Base-by-base conservation (phyloP, 805 yeast species). In the Starmerella asiatica region DNA sequence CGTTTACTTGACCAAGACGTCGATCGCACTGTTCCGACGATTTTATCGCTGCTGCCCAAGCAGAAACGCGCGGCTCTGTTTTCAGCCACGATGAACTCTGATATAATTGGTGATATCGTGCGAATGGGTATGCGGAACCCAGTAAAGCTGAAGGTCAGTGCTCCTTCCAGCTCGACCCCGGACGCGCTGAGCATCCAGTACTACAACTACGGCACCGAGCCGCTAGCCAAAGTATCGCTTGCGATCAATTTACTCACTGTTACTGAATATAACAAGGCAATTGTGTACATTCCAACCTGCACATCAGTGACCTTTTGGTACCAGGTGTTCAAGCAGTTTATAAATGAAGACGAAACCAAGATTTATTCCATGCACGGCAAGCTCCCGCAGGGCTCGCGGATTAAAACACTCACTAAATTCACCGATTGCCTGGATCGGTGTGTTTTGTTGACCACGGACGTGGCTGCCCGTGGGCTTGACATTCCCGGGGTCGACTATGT, bases 381-480 rank as follows among this genome's bases (percentile, higher is more conserved):
- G 56, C 65, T 91, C 24, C 74, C 75, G n/a, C 77, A 93, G 0
- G 73, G 71, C 34, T 73, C 94, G 14, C 69, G 99, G 48, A 60
- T 79, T 38, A 80, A 73, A 55, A 81, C 94, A 0, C 61, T 88
- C 32, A 65, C 67, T 9, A 62, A 58, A 26, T 91, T 88, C 55
- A 56, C 75, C 0, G 67, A 68, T 1, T 44, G 52, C 4, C 53
- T 56, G 6, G 59, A 60, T 3, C 76, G 74, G 47, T 65, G 76
- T 8, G 72, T 88, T 0, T 60, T 91, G 19, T 63, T 91, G 60
- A 85, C 98, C 2, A 91, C 98, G 0, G 98, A 91, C 65, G 95
- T 91, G n/a, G 96, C 98, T 0, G 95, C 97, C 0, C 70, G 98
- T 55, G 98, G 98, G 32, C 72, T 91, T 18, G 98, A 91, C 63